Evolutionary conservation across 1,139 yeast genomes (phyloP).

Genomic region (Candida sp.): DNA sequence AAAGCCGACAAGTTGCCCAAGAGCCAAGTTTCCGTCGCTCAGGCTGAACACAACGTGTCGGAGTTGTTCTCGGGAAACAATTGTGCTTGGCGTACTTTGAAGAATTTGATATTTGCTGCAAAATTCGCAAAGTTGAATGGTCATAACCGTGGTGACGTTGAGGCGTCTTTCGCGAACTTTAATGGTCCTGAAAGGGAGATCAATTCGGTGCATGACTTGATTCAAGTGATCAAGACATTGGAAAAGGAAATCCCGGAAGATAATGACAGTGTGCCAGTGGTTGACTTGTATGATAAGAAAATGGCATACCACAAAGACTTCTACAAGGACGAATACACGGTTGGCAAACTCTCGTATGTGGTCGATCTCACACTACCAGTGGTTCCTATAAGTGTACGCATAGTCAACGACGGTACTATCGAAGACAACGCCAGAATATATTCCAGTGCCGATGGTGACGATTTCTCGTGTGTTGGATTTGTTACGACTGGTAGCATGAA

Average conservation of each 20-base stretch:
- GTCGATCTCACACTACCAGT: conserved; percentile 34
- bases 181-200: conserved; percentile 35
- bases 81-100: conserved; percentile 77
- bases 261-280: conserved; percentile 10
- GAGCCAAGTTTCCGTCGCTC: conserved; percentile 43
- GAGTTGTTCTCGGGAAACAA: conserved; percentile 50
- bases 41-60: conserved; percentile 40
- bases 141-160: conserved; percentile 28
- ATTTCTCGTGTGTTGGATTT: conserved; percentile 65
- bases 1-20: conserved; percentile 62
- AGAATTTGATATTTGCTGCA: conserved; percentile 17
- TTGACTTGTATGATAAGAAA: conserved; percentile 25
- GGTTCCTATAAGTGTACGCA: conserved; percentile 37
- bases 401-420: conserved; percentile 60
- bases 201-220: conserved; percentile 46
- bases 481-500: conserved; percentile 80
- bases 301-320: conserved; percentile 17
- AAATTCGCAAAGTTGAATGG: conserved; percentile 24
- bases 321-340: conserved; percentile 9
- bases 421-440: conserved; percentile 75
- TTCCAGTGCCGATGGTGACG: conserved; percentile 9
- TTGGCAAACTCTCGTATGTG: conserved; percentile 8
- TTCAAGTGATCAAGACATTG: conserved; percentile 27
- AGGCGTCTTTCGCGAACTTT: conserved; percentile 52
- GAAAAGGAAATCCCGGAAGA: conserved; percentile 12